Percentiles rank a stretch among this genome's conserved stretches.
phyloP scores from a whole-genome alignment of 2,329 filamentous ascomycete species.

The Rutstroemia sp. region DNA sequence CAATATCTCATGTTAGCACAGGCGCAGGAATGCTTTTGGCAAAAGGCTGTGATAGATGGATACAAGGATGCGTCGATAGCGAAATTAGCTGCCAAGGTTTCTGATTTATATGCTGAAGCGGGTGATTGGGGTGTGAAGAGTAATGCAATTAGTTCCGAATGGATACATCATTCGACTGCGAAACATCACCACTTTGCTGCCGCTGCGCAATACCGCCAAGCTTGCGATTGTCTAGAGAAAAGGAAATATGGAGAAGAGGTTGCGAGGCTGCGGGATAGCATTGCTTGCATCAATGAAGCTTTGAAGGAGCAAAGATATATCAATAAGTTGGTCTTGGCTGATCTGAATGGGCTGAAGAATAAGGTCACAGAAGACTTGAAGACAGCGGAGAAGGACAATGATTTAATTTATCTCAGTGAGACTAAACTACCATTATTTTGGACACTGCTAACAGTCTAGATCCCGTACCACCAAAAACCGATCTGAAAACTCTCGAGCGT shows the following conservation, averaged over 20 bases:
- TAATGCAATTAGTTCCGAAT: slow-evolving; percentile 81
- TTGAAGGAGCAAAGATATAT: slow-evolving; percentile 78
- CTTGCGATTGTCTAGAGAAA: slow-evolving; percentile 88
- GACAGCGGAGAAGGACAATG: slow-evolving; percentile 91
- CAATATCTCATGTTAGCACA: slow-evolving; percentile 82
- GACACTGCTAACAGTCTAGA: slow-evolving; percentile 38
- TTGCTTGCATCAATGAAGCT: slow-evolving; percentile 76
- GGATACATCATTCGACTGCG: slow-evolving; percentile 96
- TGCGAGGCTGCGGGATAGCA: slow-evolving; percentile 72
- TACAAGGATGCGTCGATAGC: slow-evolving; percentile 90
- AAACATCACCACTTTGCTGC: slow-evolving; percentile 97
- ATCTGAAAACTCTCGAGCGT: slow-evolving; percentile 76
- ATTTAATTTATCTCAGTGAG: slow-evolving; percentile 81
- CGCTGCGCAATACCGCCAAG: slow-evolving; percentile 86
- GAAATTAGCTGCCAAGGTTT: slow-evolving; percentile 83
- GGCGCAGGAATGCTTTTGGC: slow-evolving; percentile 96
- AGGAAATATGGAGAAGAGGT: slow-evolving; percentile 93
- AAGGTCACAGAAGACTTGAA: slow-evolving; percentile 83
- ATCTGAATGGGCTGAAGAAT: slow-evolving; percentile 75
- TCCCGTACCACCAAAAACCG: slow-evolving; percentile 78
- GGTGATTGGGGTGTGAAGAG: slow-evolving; percentile 84
- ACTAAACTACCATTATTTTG: slow-evolving; percentile 5
- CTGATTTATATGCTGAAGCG: slow-evolving; percentile 79
- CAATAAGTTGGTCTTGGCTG: slow-evolving; percentile 72
- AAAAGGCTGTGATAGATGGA: slow-evolving; percentile 89